Evolutionary conservation across 2,329 filamentous ascomycete species (phyloP).

Genomic region (Verticillium albo-atrum): DNA sequence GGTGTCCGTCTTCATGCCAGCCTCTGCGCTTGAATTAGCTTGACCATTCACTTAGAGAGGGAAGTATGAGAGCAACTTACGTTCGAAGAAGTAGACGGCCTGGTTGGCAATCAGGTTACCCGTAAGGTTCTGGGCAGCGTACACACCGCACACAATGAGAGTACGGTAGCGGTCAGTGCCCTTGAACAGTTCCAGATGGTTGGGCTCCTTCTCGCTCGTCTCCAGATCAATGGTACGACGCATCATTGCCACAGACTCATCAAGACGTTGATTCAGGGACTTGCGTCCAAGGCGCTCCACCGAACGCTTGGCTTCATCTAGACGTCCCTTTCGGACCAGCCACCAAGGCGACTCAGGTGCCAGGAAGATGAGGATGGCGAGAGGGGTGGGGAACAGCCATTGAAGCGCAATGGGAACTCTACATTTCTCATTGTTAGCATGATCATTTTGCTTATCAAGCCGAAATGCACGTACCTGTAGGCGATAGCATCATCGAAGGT

Average conservation of each 20-base stretch:
- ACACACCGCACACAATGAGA: slow-evolving; percentile 46
- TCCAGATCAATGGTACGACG: slow-evolving; percentile 48
- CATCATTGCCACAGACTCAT: slow-evolving; percentile 49
- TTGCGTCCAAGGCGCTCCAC: slow-evolving; percentile 41
- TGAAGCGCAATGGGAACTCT: slow-evolving; percentile 50
- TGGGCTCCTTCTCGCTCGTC: slow-evolving; percentile 33
- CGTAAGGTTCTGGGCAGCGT: slow-evolving; percentile 45
- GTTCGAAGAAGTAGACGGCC: slow-evolving; percentile 56
- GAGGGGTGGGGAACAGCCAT: slow-evolving; percentile 54
- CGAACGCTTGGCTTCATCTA: slow-evolving; percentile 34
- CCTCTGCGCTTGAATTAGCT: slow-evolving; percentile 16
- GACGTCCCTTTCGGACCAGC: slow-evolving; percentile 38
- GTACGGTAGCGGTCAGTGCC: slow-evolving; percentile 49
- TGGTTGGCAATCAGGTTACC: slow-evolving; percentile 59
- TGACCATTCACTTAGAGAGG: too few relatives aligned
- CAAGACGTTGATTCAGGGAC: slow-evolving; percentile 35
- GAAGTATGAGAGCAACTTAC: too few relatives aligned
- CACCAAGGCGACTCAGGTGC: slow-evolving; percentile 52
- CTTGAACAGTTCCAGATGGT: slow-evolving; percentile 47
- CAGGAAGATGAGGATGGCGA: slow-evolving; percentile 43
- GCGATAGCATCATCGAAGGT: slow-evolving; percentile 14
- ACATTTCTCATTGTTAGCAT: too few relatives aligned
- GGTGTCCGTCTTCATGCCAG: slow-evolving; percentile 37
- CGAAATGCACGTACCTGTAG: too few relatives aligned
- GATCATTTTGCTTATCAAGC: too few relatives aligned